A percentile compares a stretch with the other conserved stretches of the same genome.
Evolutionary conservation across 495 filamentous ascomycete genomes (phyloP).

Genomic region (Pyronema omphalodes): DNA sequence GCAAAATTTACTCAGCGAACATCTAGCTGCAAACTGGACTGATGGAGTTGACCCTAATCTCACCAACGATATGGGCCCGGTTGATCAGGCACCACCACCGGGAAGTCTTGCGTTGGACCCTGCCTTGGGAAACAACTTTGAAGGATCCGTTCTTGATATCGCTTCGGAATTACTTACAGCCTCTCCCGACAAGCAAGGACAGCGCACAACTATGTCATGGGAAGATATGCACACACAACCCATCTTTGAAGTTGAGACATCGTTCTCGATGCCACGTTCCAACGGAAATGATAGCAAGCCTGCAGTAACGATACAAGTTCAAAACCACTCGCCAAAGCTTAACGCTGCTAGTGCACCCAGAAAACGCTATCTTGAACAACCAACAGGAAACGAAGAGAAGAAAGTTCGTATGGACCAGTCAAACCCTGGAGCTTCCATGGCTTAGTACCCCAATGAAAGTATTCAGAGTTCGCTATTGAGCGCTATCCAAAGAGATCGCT

Average conservation of each 20-base stretch:
- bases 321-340: neutral
- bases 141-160: constrained; percentile 15
- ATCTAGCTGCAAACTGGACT: constrained; percentile 1
- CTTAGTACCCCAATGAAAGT: no score
- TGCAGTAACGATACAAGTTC: neutral
- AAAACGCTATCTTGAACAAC: neutral
- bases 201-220: constrained; percentile 16
- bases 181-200: neutral
- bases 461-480: no score
- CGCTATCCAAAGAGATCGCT: no score
- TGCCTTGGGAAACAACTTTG: constrained; percentile 17
- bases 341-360: neutral
- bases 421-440: no score
- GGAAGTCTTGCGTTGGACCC: constrained; percentile 20
- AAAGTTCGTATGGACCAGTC: no score
- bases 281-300: neutral
- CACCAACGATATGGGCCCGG: neutral
- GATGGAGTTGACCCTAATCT: neutral
- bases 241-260: constrained; percentile 20
- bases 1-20: constrained; percentile 15
- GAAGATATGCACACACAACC: constrained; percentile 23
- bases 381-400: no score
- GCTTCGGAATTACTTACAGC: constrained; percentile 19
- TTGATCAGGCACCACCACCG: constrained; percentile 21
- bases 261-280: neutral